Percentiles rank a stretch among this genome's conserved stretches.
These are phyloP conservation scores for Colletotrichum sp. DNA, from an alignment of 2,329 filamentous ascomycete genomes.

Conservation along the genomic window DNA sequence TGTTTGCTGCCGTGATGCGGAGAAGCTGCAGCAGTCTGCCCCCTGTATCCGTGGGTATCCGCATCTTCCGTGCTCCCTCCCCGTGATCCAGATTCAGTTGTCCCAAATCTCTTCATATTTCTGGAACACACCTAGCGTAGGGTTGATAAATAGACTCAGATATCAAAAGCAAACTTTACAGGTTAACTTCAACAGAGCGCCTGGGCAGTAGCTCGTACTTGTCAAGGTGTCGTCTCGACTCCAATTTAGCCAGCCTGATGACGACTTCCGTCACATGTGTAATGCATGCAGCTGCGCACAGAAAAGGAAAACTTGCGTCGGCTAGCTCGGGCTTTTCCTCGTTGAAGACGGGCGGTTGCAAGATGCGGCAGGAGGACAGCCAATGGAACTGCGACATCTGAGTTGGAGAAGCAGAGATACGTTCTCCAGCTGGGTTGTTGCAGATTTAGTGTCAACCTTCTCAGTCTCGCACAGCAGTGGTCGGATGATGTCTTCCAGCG, in stretches of 20 bases:
- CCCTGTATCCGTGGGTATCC: background rate
- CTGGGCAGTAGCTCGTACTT: background rate
- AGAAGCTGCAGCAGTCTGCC: background rate
- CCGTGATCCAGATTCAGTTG: background rate
- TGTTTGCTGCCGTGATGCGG: background rate
- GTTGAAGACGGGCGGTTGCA: background rate
- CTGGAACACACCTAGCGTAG: background rate
- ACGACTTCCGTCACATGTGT: background rate
- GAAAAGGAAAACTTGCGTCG: background rate
- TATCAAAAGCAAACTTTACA: background rate
- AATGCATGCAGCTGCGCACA: background rate
- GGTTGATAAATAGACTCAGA: background rate
- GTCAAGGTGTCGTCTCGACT: background rate
- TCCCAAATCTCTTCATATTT: background rate
- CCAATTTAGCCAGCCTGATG: background rate
- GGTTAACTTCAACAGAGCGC: background rate
- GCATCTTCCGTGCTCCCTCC: background rate
- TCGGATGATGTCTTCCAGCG: background rate
- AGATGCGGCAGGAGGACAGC: constrained; percentile 1
- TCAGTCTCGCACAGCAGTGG: background rate
- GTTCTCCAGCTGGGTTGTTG: background rate
- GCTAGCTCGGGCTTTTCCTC: background rate
- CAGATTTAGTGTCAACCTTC: background rate
- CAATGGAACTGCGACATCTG: background rate
- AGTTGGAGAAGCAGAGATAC: background rate